phyloP scores from a whole-genome alignment of 2,329 filamentous ascomycete species.

The Trichoderma lentiforme region DNA sequence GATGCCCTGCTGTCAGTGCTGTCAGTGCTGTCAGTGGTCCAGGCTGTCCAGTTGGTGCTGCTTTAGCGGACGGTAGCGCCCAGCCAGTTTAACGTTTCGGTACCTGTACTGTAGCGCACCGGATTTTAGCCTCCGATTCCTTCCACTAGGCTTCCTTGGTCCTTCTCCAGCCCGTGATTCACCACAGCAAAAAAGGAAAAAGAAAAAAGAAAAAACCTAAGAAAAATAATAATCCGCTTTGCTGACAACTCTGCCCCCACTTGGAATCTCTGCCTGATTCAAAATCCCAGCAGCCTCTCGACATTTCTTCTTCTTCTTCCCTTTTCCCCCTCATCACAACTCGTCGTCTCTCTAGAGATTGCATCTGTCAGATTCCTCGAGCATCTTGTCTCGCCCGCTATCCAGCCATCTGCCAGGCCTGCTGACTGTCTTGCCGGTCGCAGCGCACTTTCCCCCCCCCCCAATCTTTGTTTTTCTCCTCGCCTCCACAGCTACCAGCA shows the following conservation, averaged over 20 bases:
- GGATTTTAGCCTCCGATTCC: background rate
- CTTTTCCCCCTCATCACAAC: slow-evolving; percentile 3
- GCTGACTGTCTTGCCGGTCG: slow-evolving; percentile 21
- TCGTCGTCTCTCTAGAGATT: slow-evolving; percentile 16
- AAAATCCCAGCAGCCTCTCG: slow-evolving; percentile 10
- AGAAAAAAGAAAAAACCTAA: background rate
- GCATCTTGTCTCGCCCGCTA: slow-evolving; percentile 5
- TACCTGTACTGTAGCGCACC: background rate
- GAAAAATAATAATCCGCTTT: background rate
- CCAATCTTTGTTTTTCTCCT: background rate
- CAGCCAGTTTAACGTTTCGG: background rate
- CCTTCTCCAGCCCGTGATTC: background rate
- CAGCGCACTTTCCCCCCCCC: slow-evolving; percentile 18
- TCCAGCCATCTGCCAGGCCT: slow-evolving; percentile 11
- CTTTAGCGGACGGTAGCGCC: background rate
- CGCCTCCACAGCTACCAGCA: background rate
- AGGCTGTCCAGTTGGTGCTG: background rate
- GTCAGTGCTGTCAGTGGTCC: background rate
- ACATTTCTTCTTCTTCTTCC: slow-evolving; percentile 6
- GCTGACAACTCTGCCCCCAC: slow-evolving; percentile 19
- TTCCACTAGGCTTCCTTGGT: background rate
- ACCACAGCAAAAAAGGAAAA: background rate
- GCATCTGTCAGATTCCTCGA: slow-evolving; percentile 19
- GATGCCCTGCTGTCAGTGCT: background rate
- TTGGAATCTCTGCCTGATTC: slow-evolving; percentile 18